Base-by-base conservation (phyloP, 23 red algal species). In the Pyropia haitanensis region DNA sequence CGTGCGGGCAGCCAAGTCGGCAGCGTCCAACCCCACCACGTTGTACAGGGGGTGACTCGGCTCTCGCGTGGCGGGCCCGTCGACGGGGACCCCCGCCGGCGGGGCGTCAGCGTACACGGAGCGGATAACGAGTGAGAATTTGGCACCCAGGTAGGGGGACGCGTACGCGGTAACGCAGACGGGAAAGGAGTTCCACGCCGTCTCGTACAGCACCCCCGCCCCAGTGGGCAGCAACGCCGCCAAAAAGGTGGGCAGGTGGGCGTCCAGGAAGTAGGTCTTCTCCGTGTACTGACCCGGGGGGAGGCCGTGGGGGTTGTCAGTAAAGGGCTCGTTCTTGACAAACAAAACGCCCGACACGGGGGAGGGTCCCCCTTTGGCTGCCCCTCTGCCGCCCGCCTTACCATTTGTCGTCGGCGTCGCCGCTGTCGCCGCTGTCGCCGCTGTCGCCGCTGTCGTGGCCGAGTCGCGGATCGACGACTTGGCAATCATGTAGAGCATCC, bases 401-500 rank as follows among this genome's bases (percentile, higher is more conserved):
- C 80, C 80, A 46, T 46, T 46, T 1, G 39, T 9, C 2, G 4
- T 12, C 39, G 8, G 7, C 13, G 39, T 46, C 10, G 39, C 8
- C 4, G 39, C 10, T 9, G 39, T 13, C 10, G 4, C 5, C 39
- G 13, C 5, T 46, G 39, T 46, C 4, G n/a, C n/a, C n/a, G n/a
- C 10, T 9, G 39, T 13, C 10, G 4, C 5, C 39, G 13, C 5
- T 46, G 39, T 46, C 4, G n/a, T n/a, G n/a, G 39, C 10, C 7
- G 80, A 77, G 33, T 85, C 80, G 52, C 75, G 58, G 9, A 50
- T 1, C 0, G 80, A 71, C 5, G 80, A 71, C 80, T 75, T 78
- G 23, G 80, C 80, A 14, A 85, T 69, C 80, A 85, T 85, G 58
- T 85, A 85, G 6, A 85, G 69, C 67, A 77, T 71, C 27, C 60